Evolutionary conservation across 371 early-diverging fungal genomes (phyloP), one percentile per base, ranked within the genome.

Genomic region (Capillidium rhysosporum): DNA sequence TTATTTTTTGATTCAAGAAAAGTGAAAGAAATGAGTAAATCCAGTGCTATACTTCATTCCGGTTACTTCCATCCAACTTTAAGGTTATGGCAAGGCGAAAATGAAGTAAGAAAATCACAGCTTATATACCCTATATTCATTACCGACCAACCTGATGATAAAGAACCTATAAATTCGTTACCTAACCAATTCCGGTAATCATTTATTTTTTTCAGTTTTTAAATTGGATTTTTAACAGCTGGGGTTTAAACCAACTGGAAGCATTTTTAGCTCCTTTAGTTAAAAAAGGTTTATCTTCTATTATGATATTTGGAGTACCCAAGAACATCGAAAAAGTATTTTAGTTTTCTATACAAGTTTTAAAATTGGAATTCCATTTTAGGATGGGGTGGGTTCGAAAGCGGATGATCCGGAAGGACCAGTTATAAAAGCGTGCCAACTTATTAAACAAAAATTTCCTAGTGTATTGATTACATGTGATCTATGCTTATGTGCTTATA

Each of bases 401-500:
- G 94, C 94, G 3, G 92, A 92, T 57, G 85, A 82, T 59, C 79
- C 81, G n/a, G 59, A 80, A 18, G 84, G 87, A 1, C 93, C 93
- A 4, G 87, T 89, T 24, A 85, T 96, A 52, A 72, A 72, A 46
- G 87, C 92, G 12, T 69, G 93, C 58, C 68, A 75, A 47, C 59
- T 89, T 21, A 65, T 97, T 49, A 78, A 87, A 46, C 59, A 69
- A 20, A 66, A 69, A 28, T 97, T 84, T 67, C 92, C 95, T 0
- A 60, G 72, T 4, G 64, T 97, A 12, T 75, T 88, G 43, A 77
- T 97, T 21, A 86, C 84, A 18, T 89, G 90, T 65, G 97, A 97
- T 65, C 80, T 95, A n/a, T 97, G 97, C 59, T 67, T 97, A 9
- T 97, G 97, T 68, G 92, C 85, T 44, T 97, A 88, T 69, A 95